Conservation (phyloP, 108 stramenopile genomes). For the Schizochytrium sp. region DNA sequence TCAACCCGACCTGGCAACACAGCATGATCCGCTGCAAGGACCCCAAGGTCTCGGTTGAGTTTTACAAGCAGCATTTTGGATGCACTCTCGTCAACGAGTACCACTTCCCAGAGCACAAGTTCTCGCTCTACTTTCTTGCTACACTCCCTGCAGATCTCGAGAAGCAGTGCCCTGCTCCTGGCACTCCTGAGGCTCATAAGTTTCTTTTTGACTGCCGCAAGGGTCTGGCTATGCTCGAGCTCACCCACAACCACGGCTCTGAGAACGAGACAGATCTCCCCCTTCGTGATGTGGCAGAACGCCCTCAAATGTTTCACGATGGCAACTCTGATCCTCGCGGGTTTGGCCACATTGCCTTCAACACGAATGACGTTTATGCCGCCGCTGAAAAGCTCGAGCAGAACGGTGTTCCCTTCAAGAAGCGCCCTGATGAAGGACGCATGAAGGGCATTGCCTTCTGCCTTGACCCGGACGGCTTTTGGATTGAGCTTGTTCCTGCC, state of each 20-base stretch:
- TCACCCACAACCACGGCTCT: constrained; percentile 95
- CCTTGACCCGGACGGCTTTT: constrained; percentile 67
- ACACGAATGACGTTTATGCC: constrained; percentile 92
- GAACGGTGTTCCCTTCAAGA: constrained; percentile 89
- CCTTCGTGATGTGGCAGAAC: constrained; percentile 60
- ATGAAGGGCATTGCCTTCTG: constrained; percentile 69
- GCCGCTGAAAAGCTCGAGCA: constrained; percentile 75
- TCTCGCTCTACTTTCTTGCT: constrained; percentile 93
- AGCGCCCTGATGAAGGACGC: constrained; percentile 90
- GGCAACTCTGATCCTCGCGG: constrained; percentile 96
- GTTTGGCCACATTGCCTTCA: constrained; percentile 96
- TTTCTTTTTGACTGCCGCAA: constrained; percentile 31
- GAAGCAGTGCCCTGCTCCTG: constrained; percentile 75
- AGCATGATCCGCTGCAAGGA: constrained; percentile 97
- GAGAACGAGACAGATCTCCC: constrained; percentile 71
- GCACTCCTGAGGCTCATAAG: constrained; percentile 19
- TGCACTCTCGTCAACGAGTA: constrained; percentile 83
- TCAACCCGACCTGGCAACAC: constrained; percentile 84
- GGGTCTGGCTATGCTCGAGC: constrained; percentile 79
- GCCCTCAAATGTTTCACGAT: constrained; percentile 79
- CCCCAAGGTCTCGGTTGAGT: constrained; percentile 84
- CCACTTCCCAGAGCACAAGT: constrained; percentile 82
- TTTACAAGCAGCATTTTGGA: constrained; percentile 81
- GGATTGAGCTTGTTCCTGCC: constrained; percentile 66
- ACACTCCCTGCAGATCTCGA: constrained; percentile 73